A percentile compares a stretch with the other conserved stretches of the same genome.
These are phyloP conservation scores for Claviceps monticola DNA, from an alignment of 2,329 filamentous ascomycete genomes.

Conservation along the genomic window DNA sequence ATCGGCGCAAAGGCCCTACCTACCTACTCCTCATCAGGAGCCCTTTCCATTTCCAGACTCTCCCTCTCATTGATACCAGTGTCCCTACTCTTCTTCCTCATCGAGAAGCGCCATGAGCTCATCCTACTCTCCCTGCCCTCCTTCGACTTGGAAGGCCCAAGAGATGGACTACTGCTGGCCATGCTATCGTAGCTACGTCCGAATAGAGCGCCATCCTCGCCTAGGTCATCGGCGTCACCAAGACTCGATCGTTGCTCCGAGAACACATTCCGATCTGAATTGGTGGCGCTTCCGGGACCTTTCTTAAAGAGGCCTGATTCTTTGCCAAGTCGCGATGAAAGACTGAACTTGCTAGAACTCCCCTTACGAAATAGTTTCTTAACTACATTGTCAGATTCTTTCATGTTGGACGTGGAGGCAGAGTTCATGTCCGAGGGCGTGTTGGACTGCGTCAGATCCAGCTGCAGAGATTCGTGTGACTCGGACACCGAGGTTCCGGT, in stretches of 20 bases:
- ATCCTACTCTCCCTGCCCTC: constrained; percentile 35
- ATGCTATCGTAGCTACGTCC: constrained; percentile 43
- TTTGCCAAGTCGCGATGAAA: constrained; percentile 42
- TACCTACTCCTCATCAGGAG: constrained; percentile 16
- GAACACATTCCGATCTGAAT: constrained; percentile 43
- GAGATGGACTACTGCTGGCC: constrained; percentile 40
- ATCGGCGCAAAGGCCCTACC: neutral
- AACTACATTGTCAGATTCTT: constrained; percentile 43
- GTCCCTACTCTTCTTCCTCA: constrained; percentile 46
- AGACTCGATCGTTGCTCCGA: constrained; percentile 42
- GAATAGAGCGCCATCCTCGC: constrained; percentile 28
- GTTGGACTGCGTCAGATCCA: constrained; percentile 43
- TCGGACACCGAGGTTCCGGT: constrained; percentile 46
- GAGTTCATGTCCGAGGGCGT: constrained; percentile 39
- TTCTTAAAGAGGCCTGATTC: constrained; percentile 45
- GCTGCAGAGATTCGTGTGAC: constrained; percentile 42
- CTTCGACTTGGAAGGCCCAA: constrained; percentile 36
- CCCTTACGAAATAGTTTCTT: constrained; percentile 51
- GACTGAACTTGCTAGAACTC: constrained; percentile 51
- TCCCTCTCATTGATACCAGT: constrained; percentile 30
- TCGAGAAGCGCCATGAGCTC: constrained; percentile 40
- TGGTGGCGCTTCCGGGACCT: constrained; percentile 39
- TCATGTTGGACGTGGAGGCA: constrained; percentile 24
- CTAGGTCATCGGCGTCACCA: constrained; percentile 39
- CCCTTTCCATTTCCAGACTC: constrained; percentile 36